phyloP scores from a whole-genome alignment of 306 rosid species.

The Prunus campanulata region DNA sequence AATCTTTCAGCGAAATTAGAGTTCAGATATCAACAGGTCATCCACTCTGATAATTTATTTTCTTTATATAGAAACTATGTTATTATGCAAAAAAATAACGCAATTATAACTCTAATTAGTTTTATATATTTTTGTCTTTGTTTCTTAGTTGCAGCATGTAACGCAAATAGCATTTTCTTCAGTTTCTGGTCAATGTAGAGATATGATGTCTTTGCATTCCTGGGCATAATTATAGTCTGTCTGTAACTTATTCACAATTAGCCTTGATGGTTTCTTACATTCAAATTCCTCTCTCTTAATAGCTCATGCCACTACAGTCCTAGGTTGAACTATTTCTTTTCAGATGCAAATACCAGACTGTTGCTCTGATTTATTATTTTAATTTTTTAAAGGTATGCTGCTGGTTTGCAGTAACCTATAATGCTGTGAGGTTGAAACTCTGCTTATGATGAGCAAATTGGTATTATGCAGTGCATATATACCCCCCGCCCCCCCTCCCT shows the following conservation, averaged over 20 bases:
- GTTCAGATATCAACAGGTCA: constrained; percentile 74
- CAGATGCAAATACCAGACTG: not conserved
- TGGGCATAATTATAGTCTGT: not conserved
- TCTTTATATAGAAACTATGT: not conserved
- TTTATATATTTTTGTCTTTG: not conserved
- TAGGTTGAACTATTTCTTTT: not conserved
- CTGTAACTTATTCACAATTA: not conserved
- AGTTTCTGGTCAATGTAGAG: not conserved
- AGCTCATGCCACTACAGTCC: not conserved
- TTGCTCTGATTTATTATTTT: not conserved
- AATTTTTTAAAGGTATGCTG: not conserved
- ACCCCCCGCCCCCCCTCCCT: not conserved
- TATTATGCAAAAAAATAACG: not conserved
- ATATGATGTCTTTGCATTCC: not conserved
- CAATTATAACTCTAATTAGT: not conserved
- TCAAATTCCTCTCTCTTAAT: not conserved
- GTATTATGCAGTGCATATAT: not conserved
- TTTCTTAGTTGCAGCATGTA: constrained; percentile 2
- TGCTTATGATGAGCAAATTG: not conserved
- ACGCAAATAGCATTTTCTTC: not conserved
- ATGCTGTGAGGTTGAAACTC: not conserved
- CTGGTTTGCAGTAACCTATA: constrained; percentile 8
- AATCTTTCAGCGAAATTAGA: constrained; percentile 49
- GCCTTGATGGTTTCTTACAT: not conserved
- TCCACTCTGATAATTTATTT: constrained; percentile 17